Conservation (phyloP, 2,329 filamentous ascomycete genomes). For the Cercospora sojina region DNA sequence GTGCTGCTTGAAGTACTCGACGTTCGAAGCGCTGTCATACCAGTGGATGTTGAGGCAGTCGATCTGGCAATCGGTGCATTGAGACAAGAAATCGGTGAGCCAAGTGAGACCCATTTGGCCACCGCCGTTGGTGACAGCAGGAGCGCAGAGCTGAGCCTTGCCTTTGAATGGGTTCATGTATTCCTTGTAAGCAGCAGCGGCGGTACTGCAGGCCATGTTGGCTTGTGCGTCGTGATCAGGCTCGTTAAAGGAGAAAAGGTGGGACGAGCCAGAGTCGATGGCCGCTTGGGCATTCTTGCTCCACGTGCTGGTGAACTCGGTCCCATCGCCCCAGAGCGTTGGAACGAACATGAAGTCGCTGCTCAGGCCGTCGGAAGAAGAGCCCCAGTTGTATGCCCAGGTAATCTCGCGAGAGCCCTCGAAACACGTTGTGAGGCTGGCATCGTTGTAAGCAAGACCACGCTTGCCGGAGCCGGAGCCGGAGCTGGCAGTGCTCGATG, state of each 20-base stretch:
- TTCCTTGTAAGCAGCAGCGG: constrained; percentile 55
- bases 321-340: constrained; percentile 55
- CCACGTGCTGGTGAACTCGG: constrained; percentile 54
- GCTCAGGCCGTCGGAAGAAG: constrained; percentile 45
- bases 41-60: constrained; percentile 65
- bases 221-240: constrained; percentile 62
- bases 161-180: constrained; percentile 58
- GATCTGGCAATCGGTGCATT: constrained; percentile 47
- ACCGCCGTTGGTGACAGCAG: constrained; percentile 62
- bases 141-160: constrained; percentile 57
- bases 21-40: constrained; percentile 55
- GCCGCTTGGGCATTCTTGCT: constrained; percentile 50
- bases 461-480: constrained; percentile 54
- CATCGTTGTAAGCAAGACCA: constrained; percentile 67
- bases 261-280: constrained; percentile 55
- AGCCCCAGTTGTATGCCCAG: constrained; percentile 71
- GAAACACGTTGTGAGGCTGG: constrained; percentile 55
- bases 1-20: constrained; percentile 56
- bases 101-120: constrained; percentile 53
- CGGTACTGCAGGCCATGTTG: constrained; percentile 54
- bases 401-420: constrained; percentile 46
- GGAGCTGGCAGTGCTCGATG: constrained; percentile 20
- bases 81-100: constrained; percentile 54
- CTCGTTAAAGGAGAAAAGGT: constrained; percentile 70
- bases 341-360: constrained; percentile 60